phyloP scores from a whole-genome alignment of 2,329 filamentous ascomycete species.

The Thyridium curvatum region DNA sequence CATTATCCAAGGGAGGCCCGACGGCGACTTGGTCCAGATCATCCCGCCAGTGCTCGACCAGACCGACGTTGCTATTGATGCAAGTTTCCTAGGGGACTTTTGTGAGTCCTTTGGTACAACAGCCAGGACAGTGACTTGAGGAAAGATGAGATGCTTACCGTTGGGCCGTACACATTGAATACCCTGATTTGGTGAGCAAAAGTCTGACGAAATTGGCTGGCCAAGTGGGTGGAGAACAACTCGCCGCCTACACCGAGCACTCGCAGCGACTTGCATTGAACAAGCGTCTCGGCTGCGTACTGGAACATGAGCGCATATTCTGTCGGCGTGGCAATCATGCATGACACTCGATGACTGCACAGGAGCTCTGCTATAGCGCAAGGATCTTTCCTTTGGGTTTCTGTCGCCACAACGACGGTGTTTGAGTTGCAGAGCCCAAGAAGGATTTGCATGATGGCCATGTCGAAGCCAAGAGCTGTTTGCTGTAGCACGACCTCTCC shows the following conservation, averaged over 20 bases:
- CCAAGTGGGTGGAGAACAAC: background rate
- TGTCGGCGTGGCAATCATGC: conserved; percentile 25
- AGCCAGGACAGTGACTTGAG: background rate
- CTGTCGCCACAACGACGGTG: conserved; percentile 20
- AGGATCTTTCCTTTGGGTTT: conserved; percentile 21
- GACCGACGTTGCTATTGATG: too few relatives aligned
- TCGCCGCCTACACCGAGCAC: conserved; percentile 1
- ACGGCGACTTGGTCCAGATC: background rate
- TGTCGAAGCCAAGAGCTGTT: conserved; percentile 24
- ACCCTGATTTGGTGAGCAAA: background rate
- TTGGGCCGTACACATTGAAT: conserved; percentile 1
- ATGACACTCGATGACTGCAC: conserved; percentile 16
- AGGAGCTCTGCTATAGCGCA: conserved; percentile 22
- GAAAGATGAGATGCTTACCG: background rate
- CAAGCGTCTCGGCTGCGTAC: conserved; percentile 5
- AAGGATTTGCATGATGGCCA: conserved; percentile 22
- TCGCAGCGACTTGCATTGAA: background rate
- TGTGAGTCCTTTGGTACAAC: background rate
- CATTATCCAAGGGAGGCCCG: background rate
- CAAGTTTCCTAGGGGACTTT: too few relatives aligned
- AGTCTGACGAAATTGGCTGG: background rate
- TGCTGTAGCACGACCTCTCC: conserved; percentile 25
- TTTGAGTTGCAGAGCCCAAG: conserved; percentile 21
- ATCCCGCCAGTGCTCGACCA: background rate
- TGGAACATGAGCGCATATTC: conserved; percentile 20